Evolutionary conservation across 2,329 filamentous ascomycete species (phyloP), one percentile per base, ranked within the genome.

Genomic region (Diaporthe eres): DNA sequence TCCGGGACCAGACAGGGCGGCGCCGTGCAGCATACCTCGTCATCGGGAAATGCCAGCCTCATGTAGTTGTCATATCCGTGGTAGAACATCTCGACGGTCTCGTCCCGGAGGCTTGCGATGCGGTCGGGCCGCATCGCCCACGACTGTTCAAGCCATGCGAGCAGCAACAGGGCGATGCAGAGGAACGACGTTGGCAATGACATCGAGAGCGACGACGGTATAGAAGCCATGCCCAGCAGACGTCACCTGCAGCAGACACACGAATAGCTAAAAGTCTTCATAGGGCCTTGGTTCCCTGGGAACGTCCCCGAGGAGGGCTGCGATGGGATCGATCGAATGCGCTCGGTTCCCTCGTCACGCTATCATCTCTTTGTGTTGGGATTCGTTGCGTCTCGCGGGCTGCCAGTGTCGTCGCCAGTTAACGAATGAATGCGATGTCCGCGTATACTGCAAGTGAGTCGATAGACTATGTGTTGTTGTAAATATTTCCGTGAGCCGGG

Each of bases 11-110:
- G 53, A 53, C 42, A 71, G 51, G 15, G 34, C 31, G 44, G 55
- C 4, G 13, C 37, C 22, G 51, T 53, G 55, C 39, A 19, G 65
- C 81, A 71, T 83, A 92, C 91, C 90, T 97, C 97, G 82, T 99
- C 97, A 84, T 98, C 97, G 17, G 97, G 97, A 82, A 98, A 99
- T 75, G 96, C 97, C 84, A 98, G 89, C 78, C 91, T 86, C 92
- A 98, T 97, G 87, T 99, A 99, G 84, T 96, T 98, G 85, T 96
- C 92, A 86, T 93, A 98, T 76, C 97, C 97, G 88, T 99, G 97
- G 84, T 98, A 98, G 87, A 98, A 98, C 90, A 98, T 95, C 79
- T 94, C 89, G 75, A 92, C 90, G 15, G 91, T 92, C 75, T 92
- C 89, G 78, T 86, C 87, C 72, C 91, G 88, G 80, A 93, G 83